phyloP scores from a whole-genome alignment of 179 eudicot genomes.

The Camellia oleifera region DNA sequence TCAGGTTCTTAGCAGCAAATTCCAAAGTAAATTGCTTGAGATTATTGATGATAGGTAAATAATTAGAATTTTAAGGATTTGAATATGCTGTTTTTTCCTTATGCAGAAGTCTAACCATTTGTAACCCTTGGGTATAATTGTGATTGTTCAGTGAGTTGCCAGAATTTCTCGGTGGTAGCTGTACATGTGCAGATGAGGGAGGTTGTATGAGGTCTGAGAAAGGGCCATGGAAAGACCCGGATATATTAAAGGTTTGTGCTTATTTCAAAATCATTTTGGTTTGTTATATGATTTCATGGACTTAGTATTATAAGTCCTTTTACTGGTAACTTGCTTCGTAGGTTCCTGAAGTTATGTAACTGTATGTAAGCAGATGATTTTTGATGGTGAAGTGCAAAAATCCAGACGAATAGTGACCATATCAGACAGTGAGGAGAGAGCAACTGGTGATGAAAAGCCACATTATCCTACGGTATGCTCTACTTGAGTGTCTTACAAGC shows the following conservation, averaged over 20 bases:
- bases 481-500: neutral
- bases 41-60: conserved; percentile 59
- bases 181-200: conserved; percentile 65
- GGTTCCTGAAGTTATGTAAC: neutral
- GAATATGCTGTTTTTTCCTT: neutral
- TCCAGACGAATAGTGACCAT: conserved; percentile 44
- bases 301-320: neutral
- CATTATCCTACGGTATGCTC: conserved; percentile 38
- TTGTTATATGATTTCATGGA: neutral
- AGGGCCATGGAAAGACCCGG: conserved; percentile 80
- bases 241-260: conserved; percentile 45
- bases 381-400: conserved; percentile 42
- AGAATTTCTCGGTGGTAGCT: conserved; percentile 75
- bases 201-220: conserved; percentile 76
- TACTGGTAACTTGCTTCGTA: neutral
- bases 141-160: conserved; percentile 59
- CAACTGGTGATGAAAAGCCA: conserved; percentile 43
- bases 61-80: neutral
- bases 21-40: conserved; percentile 39
- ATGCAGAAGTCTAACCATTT: neutral
- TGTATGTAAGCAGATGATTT: conserved; percentile 44
- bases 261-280: neutral
- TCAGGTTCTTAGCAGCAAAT: conserved; percentile 57
- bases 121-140: neutral
- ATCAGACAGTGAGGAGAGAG: conserved; percentile 43